phyloP scores from a whole-genome alignment of 768 basidiomycete species.

The Pleurotus ostreatus region DNA sequence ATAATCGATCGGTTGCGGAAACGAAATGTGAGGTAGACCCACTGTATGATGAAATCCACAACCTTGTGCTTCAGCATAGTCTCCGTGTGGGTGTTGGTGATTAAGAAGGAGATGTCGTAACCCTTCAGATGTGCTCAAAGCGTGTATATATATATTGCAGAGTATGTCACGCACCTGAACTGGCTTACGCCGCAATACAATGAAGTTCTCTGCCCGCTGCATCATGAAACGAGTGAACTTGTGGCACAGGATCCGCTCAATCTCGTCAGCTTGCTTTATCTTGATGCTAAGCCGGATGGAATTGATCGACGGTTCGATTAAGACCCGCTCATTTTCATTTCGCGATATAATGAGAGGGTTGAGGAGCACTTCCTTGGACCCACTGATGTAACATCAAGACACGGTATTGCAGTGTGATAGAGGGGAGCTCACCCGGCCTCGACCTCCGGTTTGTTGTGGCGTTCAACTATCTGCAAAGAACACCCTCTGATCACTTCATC shows the following conservation, averaged over 20 bases:
- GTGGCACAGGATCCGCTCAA: slow-evolving; percentile 94
- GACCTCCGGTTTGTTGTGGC: slow-evolving; percentile 96
- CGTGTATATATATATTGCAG: not conserved
- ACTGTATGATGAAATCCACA: slow-evolving; percentile 99
- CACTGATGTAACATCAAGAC: slow-evolving; percentile 38
- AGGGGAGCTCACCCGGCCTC: slow-evolving; percentile 65
- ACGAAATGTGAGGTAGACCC: slow-evolving; percentile 20
- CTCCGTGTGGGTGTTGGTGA: slow-evolving; percentile 95
- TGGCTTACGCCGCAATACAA: slow-evolving; percentile 93
- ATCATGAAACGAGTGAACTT: slow-evolving; percentile 99
- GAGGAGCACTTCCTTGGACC: slow-evolving; percentile 90
- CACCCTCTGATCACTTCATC: slow-evolving; percentile 11
- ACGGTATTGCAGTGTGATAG: not conserved
- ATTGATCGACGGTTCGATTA: slow-evolving; percentile 97
- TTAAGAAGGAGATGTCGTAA: slow-evolving; percentile 97
- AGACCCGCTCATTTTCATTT: slow-evolving; percentile 94
- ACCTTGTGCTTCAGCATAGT: slow-evolving; percentile 99
- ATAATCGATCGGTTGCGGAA: slow-evolving; percentile 8
- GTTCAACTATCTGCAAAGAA: slow-evolving; percentile 75
- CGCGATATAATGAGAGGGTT: slow-evolving; percentile 93
- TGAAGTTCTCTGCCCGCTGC: slow-evolving; percentile 96
- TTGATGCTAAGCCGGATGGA: slow-evolving; percentile 95
- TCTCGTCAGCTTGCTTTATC: slow-evolving; percentile 99
- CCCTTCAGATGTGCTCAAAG: slow-evolving; percentile 50
- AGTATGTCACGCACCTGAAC: slow-evolving; percentile 56